phyloP scores from a whole-genome alignment of 495 filamentous ascomycete genomes.

The Talaromyces stipitatus region DNA sequence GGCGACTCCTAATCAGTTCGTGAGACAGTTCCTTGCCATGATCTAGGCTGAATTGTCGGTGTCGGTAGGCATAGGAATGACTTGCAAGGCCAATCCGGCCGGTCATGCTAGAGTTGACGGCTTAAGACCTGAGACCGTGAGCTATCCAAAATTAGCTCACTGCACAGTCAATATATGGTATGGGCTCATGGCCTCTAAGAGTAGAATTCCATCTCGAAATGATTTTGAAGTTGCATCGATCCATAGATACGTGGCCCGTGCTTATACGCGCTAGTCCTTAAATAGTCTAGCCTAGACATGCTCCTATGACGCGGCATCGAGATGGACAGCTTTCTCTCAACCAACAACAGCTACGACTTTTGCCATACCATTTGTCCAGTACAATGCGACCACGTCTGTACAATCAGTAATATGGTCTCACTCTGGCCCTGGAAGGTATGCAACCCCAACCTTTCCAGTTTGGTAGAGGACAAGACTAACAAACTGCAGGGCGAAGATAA shows the following conservation, averaged over 20 bases:
- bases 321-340: neutral
- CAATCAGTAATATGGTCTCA: conserved; percentile 55
- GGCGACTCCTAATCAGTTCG: neutral
- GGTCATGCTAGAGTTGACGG: too few relatives aligned
- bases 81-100: too few relatives aligned
- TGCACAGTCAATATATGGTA: neutral
- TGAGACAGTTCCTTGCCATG: too few relatives aligned
- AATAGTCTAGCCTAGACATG: neutral
- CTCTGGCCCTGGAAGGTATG: conserved; percentile 79
- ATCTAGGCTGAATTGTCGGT: too few relatives aligned
- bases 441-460: conserved; percentile 3
- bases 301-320: neutral
- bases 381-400: neutral
- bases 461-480: neutral
- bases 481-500: conserved; percentile 60
- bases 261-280: neutral
- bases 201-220: too few relatives aligned
- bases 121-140: too few relatives aligned
- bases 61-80: neutral
- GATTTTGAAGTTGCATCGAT: too few relatives aligned
- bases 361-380: neutral
- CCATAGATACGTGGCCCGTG: neutral
- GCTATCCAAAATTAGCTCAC: too few relatives aligned
- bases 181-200: neutral
- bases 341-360: neutral